phyloP scores from a whole-genome alignment of 306 rosid genomes.

The Cicer bijugum region DNA sequence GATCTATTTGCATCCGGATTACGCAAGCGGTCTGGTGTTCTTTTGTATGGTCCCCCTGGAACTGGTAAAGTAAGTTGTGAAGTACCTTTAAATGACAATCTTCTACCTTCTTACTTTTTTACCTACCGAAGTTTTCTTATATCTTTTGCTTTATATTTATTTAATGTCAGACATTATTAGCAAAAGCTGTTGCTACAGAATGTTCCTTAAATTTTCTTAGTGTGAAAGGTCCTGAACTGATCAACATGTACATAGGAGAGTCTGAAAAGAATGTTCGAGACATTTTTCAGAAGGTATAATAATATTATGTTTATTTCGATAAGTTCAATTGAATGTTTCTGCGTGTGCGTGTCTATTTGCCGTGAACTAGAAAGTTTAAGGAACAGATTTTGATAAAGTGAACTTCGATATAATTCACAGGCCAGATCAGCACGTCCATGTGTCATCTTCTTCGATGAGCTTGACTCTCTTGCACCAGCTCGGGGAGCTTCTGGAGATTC shows the following conservation, averaged over 20 bases:
- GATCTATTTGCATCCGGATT: conserved; percentile 90
- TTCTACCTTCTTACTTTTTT: conserved; percentile 19
- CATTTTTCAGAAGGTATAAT: conserved; percentile 83
- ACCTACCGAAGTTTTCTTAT: conserved; percentile 14
- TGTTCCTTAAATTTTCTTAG: conserved; percentile 95
- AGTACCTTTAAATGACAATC: conserved; percentile 33
- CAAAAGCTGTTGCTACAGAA: conserved; percentile 98
- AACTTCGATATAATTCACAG: conserved; percentile 48
- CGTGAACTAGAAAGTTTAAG: background rate
- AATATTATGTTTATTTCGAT: conserved; percentile 31
- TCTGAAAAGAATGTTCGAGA: conserved; percentile 93
- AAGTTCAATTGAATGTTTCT: conserved; percentile 10
- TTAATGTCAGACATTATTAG: conserved; percentile 74
- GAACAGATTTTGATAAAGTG: conserved; percentile 36
- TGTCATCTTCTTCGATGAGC: conserved; percentile 95
- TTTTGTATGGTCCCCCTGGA: conserved; percentile 94
- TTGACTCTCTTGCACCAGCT: conserved; percentile 98
- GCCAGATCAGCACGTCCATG: conserved; percentile 97
- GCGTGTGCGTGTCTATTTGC: background rate
- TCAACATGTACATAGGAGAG: conserved; percentile 99
- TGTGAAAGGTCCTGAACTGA: conserved; percentile 95
- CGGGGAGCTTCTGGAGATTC: conserved; percentile 97
- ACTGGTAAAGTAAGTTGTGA: conserved; percentile 82
- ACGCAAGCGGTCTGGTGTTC: conserved; percentile 95
- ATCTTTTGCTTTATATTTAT: conserved; percentile 25